Percentiles rank a stretch among this genome's conserved stretches.
These are phyloP conservation scores for Fraxinus quadrangulata DNA, from an alignment of 257 asterid genomes.

Conservation along the genomic window DNA sequence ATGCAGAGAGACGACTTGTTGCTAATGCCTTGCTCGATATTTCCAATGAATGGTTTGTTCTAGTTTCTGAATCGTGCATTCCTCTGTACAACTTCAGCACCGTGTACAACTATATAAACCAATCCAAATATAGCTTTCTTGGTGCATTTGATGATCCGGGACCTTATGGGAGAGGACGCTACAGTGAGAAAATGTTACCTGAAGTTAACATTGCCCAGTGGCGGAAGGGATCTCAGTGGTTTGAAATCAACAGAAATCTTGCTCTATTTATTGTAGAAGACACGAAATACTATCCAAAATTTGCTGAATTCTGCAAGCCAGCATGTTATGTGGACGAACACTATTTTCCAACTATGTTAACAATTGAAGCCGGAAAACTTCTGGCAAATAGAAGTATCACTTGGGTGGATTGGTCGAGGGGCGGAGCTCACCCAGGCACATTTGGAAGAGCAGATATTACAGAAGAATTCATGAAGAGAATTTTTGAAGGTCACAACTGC, in stretches of 20 bases:
- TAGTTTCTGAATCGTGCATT: constrained; percentile 53
- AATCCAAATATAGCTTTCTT: constrained; percentile 46
- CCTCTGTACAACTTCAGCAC: constrained; percentile 48
- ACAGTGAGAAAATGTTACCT: constrained; percentile 38
- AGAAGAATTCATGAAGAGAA: constrained; percentile 42
- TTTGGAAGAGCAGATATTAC: constrained; percentile 51
- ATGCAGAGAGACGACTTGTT: constrained; percentile 57
- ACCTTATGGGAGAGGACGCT: constrained; percentile 49
- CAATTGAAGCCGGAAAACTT: constrained; percentile 35
- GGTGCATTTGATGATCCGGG: constrained; percentile 63
- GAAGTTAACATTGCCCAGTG: constrained; percentile 45
- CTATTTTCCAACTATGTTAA: constrained; percentile 53
- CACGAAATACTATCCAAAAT: constrained; percentile 39
- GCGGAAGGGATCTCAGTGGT: constrained; percentile 59
- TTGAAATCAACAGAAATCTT: constrained; percentile 48
- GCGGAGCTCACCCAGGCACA: constrained; percentile 57
- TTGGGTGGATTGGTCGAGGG: constrained; percentile 60
- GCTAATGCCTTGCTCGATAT: constrained; percentile 55
- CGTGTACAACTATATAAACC: constrained; percentile 39
- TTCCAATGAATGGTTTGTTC: constrained; percentile 52
- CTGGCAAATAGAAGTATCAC: constrained; percentile 53
- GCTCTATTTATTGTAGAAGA: constrained; percentile 45
- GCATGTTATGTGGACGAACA: constrained; percentile 54
- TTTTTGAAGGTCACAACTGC: constrained; percentile 34
- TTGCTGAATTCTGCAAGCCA: constrained; percentile 40